phyloP scores from a whole-genome alignment of 2,329 filamentous ascomycete genomes.

The Blastomyces parvus region DNA sequence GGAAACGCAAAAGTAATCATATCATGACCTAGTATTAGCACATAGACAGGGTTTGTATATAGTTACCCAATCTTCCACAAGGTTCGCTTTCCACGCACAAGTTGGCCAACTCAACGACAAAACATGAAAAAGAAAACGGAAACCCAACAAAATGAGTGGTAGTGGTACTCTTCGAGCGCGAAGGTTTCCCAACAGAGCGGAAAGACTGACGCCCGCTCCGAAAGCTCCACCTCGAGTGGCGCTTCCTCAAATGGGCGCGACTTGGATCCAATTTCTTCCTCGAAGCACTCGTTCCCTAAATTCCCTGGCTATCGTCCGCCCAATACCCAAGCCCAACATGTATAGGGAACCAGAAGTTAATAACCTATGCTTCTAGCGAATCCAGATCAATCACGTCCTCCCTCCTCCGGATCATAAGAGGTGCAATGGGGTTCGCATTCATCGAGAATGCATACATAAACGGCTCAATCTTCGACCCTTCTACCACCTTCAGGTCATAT shows the following conservation, averaged over 20 bases:
- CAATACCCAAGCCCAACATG: neutral
- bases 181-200: neutral
- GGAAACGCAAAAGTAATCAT: neutral
- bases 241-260: neutral
- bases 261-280: neutral
- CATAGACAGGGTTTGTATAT: neutral
- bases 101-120: neutral
- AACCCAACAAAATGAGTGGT: neutral
- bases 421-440: slow-evolving; percentile 23
- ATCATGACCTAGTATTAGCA: neutral
- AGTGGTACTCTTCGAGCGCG: neutral
- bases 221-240: neutral
- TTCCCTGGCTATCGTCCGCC: neutral
- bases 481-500: slow-evolving; percentile 42
- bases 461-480: slow-evolving; percentile 33
- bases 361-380: neutral
- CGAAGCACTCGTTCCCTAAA: neutral
- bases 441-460: slow-evolving; percentile 41
- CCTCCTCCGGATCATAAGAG: slow-evolving; percentile 4
- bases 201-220: neutral
- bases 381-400: slow-evolving; percentile 6
- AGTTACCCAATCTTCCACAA: neutral
- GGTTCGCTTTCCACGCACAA: neutral
- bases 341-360: too few relatives aligned
- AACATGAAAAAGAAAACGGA: neutral